Percentiles rank a stretch among this genome's conserved stretches.
These are phyloP conservation scores for Talaromyces sp. DNA, from an alignment of 2,329 filamentous ascomycete genomes.

Conservation along the genomic window DNA sequence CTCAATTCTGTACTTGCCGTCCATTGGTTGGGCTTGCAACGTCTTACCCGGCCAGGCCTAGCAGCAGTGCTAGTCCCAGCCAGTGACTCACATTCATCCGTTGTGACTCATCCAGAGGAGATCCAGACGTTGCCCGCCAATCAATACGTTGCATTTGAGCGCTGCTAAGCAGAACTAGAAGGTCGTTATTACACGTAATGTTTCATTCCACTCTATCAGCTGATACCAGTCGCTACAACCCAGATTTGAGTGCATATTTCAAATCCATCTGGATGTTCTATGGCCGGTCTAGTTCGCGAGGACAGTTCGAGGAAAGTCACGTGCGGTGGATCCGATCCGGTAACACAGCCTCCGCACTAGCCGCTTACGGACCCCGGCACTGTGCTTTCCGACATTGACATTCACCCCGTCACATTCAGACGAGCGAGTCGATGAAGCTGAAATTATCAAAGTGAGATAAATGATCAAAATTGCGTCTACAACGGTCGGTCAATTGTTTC, in stretches of 20 bases:
- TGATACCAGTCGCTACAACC: neutral
- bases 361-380: neutral
- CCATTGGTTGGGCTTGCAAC: neutral
- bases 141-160: neutral
- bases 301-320: neutral
- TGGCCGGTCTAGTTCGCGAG: neutral
- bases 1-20: neutral
- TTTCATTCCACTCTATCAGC: neutral
- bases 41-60: neutral
- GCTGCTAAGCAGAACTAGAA: neutral
- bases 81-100: conserved; percentile 5
- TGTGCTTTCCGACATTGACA: neutral
- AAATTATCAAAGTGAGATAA: neutral
- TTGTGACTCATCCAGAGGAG: neutral
- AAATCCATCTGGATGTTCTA: neutral
- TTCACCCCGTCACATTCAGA: neutral
- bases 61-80: neutral
- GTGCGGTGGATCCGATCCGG: neutral
- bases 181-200: neutral
- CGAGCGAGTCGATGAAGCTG: neutral
- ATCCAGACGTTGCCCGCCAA: neutral
- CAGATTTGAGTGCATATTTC: neutral
- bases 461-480: neutral
- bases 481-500: neutral
- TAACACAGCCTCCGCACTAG: conserved; percentile 2